Evolutionary conservation across 495 filamentous ascomycete genomes (phyloP).

Genomic region (Endocarpon pusillum): DNA sequence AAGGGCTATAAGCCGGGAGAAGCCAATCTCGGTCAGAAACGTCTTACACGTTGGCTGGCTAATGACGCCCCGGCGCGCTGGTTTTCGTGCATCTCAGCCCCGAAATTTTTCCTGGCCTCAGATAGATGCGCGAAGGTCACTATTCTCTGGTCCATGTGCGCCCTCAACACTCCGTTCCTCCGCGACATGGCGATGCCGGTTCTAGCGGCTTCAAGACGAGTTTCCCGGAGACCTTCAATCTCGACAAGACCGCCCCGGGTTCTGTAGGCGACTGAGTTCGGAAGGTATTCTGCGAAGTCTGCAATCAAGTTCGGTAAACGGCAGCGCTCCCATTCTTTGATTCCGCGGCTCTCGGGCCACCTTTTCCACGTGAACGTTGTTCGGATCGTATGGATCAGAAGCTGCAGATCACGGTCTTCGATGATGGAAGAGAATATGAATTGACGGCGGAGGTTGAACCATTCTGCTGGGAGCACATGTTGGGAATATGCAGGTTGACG

Average conservation of each 20-base stretch:
- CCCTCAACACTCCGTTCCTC: too few relatives aligned
- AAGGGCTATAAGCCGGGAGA: too few relatives aligned
- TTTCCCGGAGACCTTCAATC: slow-evolving; percentile 2
- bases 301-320: slow-evolving; percentile 26
- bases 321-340: slow-evolving; percentile 14
- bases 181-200: slow-evolving; percentile 12
- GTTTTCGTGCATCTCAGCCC: too few relatives aligned
- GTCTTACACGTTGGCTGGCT: too few relatives aligned
- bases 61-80: too few relatives aligned
- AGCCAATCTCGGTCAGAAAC: too few relatives aligned
- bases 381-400: slow-evolving; percentile 6
- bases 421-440: slow-evolving; percentile 16
- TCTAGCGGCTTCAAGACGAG: slow-evolving; percentile 10
- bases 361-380: slow-evolving; percentile 7
- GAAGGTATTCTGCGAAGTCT: slow-evolving; percentile 34
- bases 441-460: slow-evolving; percentile 21
- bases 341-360: slow-evolving; percentile 1
- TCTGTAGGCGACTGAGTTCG: slow-evolving; percentile 15
- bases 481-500: slow-evolving; percentile 1
- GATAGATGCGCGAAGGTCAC: too few relatives aligned
- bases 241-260: slow-evolving; percentile 15
- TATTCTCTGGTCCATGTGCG: too few relatives aligned
- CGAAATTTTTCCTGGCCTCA: too few relatives aligned
- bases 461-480: slow-evolving; percentile 11
- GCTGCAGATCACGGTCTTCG: slow-evolving; percentile 10